Percentiles rank a stretch among this genome's conserved stretches.
These are phyloP conservation scores for Trichosporon inkin DNA, from an alignment of 1,284 basidiomycete genomes.

Conservation along the genomic window DNA sequence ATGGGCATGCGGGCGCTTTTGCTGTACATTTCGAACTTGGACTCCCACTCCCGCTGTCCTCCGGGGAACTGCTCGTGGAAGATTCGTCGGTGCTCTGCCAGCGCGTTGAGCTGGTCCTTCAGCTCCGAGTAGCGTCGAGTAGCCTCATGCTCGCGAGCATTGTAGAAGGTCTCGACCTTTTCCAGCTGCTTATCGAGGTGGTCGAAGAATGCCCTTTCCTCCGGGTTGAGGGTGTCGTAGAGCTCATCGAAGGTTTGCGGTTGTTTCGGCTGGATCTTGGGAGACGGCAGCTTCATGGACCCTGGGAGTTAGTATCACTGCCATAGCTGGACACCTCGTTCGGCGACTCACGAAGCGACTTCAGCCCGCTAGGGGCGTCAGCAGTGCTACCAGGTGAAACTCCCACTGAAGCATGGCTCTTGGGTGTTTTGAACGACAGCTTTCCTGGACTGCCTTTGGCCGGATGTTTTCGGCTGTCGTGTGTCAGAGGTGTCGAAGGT, in stretches of 20 bases:
- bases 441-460: neutral
- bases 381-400: constrained; percentile 3
- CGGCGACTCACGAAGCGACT: constrained; percentile 17
- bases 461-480: neutral
- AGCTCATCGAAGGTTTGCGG: constrained; percentile 39
- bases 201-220: constrained; percentile 68
- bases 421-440: neutral
- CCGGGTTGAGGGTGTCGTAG: constrained; percentile 48
- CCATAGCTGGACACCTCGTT: neutral
- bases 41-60: constrained; percentile 44
- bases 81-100: constrained; percentile 64
- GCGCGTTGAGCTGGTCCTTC: constrained; percentile 67
- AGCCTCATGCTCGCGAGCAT: constrained; percentile 67
- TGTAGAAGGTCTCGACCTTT: constrained; percentile 79
- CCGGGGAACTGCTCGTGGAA: constrained; percentile 58
- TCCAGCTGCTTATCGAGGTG: constrained; percentile 69
- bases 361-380: constrained; percentile 16
- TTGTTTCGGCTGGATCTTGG: constrained; percentile 25
- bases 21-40: constrained; percentile 27
- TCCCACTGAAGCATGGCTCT: constrained; percentile 12
- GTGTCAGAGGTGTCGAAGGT: neutral
- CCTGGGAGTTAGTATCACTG: constrained; percentile 22
- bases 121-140: constrained; percentile 57
- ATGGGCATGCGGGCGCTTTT: constrained; percentile 11
- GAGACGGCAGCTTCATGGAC: constrained; percentile 36